Percentiles rank a stretch among this genome's conserved stretches.
Conservation (phyloP, 768 basidiomycete species). For the Cystofilobasidium bisporidii region DNA sequence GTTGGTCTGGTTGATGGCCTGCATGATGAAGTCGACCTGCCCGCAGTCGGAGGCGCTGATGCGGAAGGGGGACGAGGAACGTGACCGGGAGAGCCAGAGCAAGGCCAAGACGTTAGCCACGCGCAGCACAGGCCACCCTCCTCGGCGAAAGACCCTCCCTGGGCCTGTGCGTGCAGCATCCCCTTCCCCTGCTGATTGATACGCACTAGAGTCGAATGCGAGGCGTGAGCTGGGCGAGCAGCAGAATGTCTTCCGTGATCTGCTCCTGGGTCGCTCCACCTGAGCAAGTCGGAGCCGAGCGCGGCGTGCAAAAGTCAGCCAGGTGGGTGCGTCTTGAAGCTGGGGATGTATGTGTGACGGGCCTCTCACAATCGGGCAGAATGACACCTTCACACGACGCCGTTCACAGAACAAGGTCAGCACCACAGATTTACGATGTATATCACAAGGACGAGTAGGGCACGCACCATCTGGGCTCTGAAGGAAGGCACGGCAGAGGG, state of each 20-base stretch:
- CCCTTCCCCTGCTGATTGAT: too few species aligned
- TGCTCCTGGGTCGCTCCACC: slow-evolving; percentile 1
- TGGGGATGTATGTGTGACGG: too few species aligned
- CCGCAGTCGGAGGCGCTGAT: slow-evolving; percentile 36
- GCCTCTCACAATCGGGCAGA: slow-evolving; percentile 8
- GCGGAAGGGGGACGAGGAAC: too few species aligned
- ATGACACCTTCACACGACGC: not conserved
- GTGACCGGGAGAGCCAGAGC: not conserved
- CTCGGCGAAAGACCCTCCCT: not conserved
- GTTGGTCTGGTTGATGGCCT: slow-evolving; percentile 82
- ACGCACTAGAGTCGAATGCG: slow-evolving; percentile 24
- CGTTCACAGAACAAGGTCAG: not conserved
- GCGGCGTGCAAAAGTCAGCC: not conserved
- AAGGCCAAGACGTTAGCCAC: too few species aligned
- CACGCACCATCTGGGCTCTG: not conserved
- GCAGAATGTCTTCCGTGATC: slow-evolving; percentile 17
- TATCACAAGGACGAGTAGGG: too few species aligned
- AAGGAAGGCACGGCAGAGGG: not conserved
- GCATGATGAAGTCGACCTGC: slow-evolving; percentile 48
- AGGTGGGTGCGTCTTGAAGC: too few species aligned
- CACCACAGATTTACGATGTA: too few species aligned
- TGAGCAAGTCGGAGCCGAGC: not conserved
- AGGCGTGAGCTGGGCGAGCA: slow-evolving; percentile 26
- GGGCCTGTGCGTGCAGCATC: too few species aligned
- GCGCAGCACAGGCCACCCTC: too few species aligned